phyloP scores from a whole-genome alignment of 495 filamentous ascomycete species.

The Aspergillus campestris region DNA sequence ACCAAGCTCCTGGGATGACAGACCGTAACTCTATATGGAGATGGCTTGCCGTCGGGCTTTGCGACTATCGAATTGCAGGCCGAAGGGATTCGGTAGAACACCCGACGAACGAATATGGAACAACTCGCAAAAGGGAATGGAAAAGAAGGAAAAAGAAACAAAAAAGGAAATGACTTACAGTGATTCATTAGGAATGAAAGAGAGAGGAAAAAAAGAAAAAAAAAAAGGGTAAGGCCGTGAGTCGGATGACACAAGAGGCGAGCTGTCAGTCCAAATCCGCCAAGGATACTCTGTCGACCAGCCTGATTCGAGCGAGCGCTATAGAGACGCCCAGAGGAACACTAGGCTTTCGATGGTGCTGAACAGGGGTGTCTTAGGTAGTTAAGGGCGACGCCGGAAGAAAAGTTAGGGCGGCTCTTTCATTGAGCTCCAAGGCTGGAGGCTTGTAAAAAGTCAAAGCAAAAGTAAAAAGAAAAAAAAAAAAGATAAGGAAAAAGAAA shows the following conservation, averaged over 20 bases:
- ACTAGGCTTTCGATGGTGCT: constrained; percentile 8
- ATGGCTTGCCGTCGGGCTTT: constrained; percentile 14
- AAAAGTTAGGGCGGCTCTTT: not conserved
- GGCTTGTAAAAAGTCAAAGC: not conserved
- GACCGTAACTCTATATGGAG: constrained; percentile 15
- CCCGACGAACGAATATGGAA: constrained; percentile 1
- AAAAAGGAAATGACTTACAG: constrained; percentile 14
- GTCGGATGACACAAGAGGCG: not conserved
- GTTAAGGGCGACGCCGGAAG: not conserved
- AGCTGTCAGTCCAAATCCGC: constrained; percentile 1
- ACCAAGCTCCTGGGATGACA: constrained; percentile 3
- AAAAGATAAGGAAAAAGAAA: not conserved
- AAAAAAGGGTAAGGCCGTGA: not conserved
- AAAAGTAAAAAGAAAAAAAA: constrained; percentile 10
- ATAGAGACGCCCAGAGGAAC: constrained; percentile 6
- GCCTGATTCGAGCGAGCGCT: constrained; percentile 8
- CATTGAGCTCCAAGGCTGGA: too few relatives aligned
- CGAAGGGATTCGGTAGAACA: not conserved
- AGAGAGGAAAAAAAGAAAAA: not conserved
- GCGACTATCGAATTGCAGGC: not conserved
- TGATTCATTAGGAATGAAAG: constrained; percentile 17
- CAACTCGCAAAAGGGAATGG: constrained; percentile 4
- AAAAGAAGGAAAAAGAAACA: constrained; percentile 1
- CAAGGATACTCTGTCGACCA: constrained; percentile 7
- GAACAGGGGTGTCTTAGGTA: constrained; percentile 8